Conservation (phyloP, 2,329 filamentous ascomycete species). For the Exophiala alcalophila region DNA sequence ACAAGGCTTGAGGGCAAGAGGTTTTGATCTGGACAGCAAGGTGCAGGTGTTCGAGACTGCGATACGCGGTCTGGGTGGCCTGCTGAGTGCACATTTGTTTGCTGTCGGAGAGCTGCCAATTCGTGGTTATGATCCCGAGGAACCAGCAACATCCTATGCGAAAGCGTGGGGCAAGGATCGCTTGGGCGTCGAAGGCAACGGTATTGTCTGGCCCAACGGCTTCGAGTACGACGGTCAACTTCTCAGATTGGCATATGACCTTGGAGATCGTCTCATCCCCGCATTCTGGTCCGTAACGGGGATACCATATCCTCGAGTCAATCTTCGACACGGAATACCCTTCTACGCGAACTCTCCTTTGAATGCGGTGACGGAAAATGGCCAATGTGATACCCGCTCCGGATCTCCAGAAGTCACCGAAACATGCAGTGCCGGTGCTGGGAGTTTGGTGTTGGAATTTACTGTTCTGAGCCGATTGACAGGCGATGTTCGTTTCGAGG, state of each 20-base stretch:
- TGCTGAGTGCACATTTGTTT: conserved; percentile 91
- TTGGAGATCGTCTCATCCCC: conserved; percentile 78
- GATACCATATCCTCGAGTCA: conserved; percentile 91
- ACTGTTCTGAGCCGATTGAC: conserved; percentile 85
- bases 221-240: conserved; percentile 87
- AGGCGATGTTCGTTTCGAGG: conserved; percentile 82
- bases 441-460: conserved; percentile 90
- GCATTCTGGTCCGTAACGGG: conserved; percentile 90
- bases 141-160: conserved; percentile 39
- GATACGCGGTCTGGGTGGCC: conserved; percentile 84
- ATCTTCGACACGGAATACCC: conserved; percentile 83
- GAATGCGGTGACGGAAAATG: conserved; percentile 42
- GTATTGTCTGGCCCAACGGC: conserved; percentile 70
- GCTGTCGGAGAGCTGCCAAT: conserved; percentile 89
- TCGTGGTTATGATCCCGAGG: conserved; percentile 63
- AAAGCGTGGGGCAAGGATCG: conserved; percentile 41
- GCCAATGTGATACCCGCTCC: conserved; percentile 22
- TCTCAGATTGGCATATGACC: conserved; percentile 80
- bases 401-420: conserved; percentile 74
- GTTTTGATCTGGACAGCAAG: conserved; percentile 95
- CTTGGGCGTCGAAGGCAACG: conserved; percentile 27
- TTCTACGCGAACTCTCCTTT: conserved; percentile 87
- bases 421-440: conserved; percentile 95
- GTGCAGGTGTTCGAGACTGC: conserved; percentile 98
- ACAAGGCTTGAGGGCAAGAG: conserved; percentile 68